These are phyloP conservation scores for Pseudoturritis turrita DNA, from an alignment of 345 rosid species.

Conservation along the genomic window DNA sequence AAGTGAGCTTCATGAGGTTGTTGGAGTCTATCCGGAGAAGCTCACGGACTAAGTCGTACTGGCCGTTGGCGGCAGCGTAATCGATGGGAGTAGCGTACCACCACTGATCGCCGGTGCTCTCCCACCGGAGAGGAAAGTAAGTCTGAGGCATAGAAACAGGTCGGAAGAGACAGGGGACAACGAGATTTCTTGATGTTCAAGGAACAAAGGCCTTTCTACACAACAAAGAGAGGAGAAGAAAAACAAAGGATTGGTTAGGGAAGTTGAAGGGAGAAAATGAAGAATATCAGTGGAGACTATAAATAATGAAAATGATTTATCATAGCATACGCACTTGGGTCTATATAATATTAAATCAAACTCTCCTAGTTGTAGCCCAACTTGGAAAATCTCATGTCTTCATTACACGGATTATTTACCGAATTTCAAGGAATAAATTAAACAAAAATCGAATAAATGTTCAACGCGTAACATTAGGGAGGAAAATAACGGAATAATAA, in stretches of 20 bases:
- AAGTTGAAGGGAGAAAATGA: neutral
- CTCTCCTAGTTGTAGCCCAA: neutral
- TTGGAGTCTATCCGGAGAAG: slow-evolving; percentile 78
- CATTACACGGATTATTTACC: neutral
- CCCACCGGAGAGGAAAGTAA: slow-evolving; percentile 89
- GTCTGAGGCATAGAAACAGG: slow-evolving; percentile 49
- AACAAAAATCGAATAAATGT: neutral
- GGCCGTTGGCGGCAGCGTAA: slow-evolving; percentile 91
- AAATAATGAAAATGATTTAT: neutral
- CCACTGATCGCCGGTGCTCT: slow-evolving; percentile 96
- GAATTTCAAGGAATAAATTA: neutral
- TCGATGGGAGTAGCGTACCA: slow-evolving; percentile 98
- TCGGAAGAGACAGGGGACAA: neutral
- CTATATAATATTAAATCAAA: too few relatives aligned
- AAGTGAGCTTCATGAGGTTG: slow-evolving; percentile 87
- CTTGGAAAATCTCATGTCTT: neutral
- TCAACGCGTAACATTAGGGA: neutral
- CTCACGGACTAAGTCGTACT: slow-evolving; percentile 82
- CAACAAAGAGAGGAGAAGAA: neutral
- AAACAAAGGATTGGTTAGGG: neutral
- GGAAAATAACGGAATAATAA: neutral
- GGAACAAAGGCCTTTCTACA: slow-evolving; percentile 22
- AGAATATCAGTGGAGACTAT: neutral
- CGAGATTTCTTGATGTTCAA: slow-evolving; percentile 16
- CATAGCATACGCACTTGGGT: neutral